Percentiles rank a stretch among this genome's conserved stretches.
Evolutionary conservation across 148 eudicot genomes (phyloP).

Genomic region (Nepenthes mirabilis): DNA sequence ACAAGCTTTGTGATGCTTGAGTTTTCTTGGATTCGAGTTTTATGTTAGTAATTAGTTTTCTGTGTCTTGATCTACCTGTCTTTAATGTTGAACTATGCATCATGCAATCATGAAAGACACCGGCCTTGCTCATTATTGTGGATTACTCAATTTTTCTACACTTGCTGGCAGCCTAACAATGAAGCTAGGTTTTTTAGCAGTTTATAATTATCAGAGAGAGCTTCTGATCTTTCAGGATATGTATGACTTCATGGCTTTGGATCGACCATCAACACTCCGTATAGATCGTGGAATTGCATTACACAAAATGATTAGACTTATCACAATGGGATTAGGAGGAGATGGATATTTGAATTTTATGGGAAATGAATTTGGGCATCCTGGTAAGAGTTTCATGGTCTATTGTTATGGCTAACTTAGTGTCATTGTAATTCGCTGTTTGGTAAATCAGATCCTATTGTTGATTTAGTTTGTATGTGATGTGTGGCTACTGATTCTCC

Average conservation of each 20-base stretch:
- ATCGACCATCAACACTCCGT: slow-evolving; percentile 87
- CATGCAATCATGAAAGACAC: neutral
- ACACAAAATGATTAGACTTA: slow-evolving; percentile 95
- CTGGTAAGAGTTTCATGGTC: slow-evolving; percentile 36
- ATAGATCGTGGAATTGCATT: slow-evolving; percentile 98
- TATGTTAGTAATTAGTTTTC: neutral
- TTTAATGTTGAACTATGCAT: neutral
- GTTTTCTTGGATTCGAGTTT: neutral
- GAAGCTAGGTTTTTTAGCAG: neutral
- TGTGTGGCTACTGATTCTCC: slow-evolving; percentile 1
- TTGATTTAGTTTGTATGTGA: neutral
- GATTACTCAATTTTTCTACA: neutral
- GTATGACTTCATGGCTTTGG: slow-evolving; percentile 99
- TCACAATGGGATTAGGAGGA: slow-evolving; percentile 97
- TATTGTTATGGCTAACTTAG: neutral
- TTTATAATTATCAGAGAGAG: neutral
- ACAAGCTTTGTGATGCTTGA: neutral
- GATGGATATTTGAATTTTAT: slow-evolving; percentile 96
- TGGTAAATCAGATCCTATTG: neutral
- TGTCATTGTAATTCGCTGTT: neutral
- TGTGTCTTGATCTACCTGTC: neutral
- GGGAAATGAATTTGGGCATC: slow-evolving; percentile 99
- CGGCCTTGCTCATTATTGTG: neutral
- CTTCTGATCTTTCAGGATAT: slow-evolving; percentile 59
- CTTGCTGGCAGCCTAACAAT: neutral